Conservation (phyloP, 192 early-diverging fungal genomes). For the Coemansia sp. region DNA sequence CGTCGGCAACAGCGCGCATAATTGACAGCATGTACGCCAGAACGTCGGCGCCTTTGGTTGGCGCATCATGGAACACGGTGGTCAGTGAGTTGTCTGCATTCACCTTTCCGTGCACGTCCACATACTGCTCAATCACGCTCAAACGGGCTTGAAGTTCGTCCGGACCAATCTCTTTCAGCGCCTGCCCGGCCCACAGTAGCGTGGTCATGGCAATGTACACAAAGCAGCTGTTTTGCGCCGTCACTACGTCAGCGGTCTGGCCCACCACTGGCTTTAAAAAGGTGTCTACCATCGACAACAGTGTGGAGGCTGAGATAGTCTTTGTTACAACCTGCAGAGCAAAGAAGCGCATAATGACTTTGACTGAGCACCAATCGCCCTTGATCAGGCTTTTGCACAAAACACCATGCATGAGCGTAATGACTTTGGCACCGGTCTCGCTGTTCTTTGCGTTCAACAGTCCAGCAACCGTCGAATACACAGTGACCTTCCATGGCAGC, state of each 20-base stretch:
- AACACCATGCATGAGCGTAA: slow-evolving; percentile 57
- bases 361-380: slow-evolving; percentile 70
- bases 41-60: slow-evolving; percentile 26
- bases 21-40: slow-evolving; percentile 37
- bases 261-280: slow-evolving; percentile 59
- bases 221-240: slow-evolving; percentile 61
- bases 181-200: slow-evolving; percentile 71
- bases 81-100: slow-evolving; percentile 23
- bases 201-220: slow-evolving; percentile 74
- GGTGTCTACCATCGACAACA: slow-evolving; percentile 64
- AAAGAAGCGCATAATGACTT: slow-evolving; percentile 79
- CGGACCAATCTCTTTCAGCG: slow-evolving; percentile 21
- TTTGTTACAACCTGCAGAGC: slow-evolving; percentile 76
- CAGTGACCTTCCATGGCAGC: slow-evolving; percentile 46
- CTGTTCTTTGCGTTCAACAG: slow-evolving; percentile 75
- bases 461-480: slow-evolving; percentile 79
- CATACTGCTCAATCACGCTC: slow-evolving; percentile 26
- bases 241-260: slow-evolving; percentile 4
- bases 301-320: slow-evolving; percentile 67
- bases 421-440: slow-evolving; percentile 65
- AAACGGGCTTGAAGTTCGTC: slow-evolving; percentile 34
- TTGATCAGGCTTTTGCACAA: slow-evolving; percentile 59
- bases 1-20: slow-evolving; percentile 27
- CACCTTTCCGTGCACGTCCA: slow-evolving; percentile 13
- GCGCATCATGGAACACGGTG: slow-evolving; percentile 38